Evolutionary conservation across 306 rosid genomes (phyloP).

Genomic region (Abrus precatorius): DNA sequence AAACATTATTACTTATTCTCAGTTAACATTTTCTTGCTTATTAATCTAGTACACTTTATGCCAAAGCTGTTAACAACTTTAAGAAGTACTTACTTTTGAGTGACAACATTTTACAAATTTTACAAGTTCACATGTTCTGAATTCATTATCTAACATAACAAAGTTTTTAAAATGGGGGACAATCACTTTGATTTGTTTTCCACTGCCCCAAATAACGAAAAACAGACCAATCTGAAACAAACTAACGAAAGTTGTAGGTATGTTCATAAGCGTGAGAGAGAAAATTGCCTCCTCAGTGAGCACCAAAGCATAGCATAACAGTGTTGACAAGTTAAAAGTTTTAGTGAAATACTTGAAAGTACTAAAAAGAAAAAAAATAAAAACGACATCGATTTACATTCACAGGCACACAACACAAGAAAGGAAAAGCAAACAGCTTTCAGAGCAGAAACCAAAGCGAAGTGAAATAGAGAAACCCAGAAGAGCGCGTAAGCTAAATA

Average conservation of each 20-base stretch:
- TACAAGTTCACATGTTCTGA: not conserved
- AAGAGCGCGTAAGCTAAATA: not conserved
- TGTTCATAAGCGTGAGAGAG: not conserved
- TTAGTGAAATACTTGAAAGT: not conserved
- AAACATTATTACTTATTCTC: slow-evolving; percentile 83
- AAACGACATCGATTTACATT: not conserved
- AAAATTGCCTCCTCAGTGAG: slow-evolving; percentile 5
- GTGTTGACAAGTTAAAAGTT: not conserved
- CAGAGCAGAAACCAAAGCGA: not conserved
- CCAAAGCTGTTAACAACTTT: slow-evolving; percentile 33
- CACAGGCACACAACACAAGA: not conserved
- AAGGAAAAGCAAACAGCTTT: not conserved
- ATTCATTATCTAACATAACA: slow-evolving; percentile 26
- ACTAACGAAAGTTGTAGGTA: not conserved
- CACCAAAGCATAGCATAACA: slow-evolving; percentile 1
- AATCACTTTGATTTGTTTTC: slow-evolving; percentile 2
- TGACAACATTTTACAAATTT: slow-evolving; percentile 25
- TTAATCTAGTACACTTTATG: slow-evolving; percentile 56
- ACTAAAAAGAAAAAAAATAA: not conserved
- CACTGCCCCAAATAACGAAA: slow-evolving; percentile 13
- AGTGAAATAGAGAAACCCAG: not conserved
- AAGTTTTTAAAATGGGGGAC: not conserved
- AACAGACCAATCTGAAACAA: slow-evolving; percentile 21
- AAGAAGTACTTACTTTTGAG: not conserved
- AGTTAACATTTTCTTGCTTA: slow-evolving; percentile 65